Evolutionary conservation across 345 rosid genomes (phyloP).

Genomic region (Acer yangbiense): DNA sequence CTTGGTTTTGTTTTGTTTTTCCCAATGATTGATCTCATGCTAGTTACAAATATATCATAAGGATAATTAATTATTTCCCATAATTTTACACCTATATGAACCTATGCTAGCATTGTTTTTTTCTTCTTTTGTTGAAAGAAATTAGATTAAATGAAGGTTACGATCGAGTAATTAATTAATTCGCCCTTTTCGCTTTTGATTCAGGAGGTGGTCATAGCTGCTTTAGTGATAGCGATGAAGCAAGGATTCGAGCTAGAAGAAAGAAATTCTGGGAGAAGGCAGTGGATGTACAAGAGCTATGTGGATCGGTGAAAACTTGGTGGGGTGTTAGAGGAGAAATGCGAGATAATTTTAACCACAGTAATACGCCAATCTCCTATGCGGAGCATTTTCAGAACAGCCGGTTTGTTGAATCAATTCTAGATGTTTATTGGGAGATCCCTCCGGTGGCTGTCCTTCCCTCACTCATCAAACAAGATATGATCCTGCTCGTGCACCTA

Average conservation of each 20-base stretch:
- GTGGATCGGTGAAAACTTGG: constrained; percentile 85
- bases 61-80: neutral
- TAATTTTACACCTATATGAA: neutral
- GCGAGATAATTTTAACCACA: constrained; percentile 91
- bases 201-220: constrained; percentile 99
- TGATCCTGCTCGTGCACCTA: constrained; percentile 79
- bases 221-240: constrained; percentile 88
- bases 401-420: constrained; percentile 76
- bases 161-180: neutral
- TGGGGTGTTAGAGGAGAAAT: constrained; percentile 97
- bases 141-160: neutral
- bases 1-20: neutral
- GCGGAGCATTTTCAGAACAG: constrained; percentile 86
- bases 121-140: neutral
- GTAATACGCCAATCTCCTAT: constrained; percentile 60
- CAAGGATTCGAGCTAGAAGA: constrained; percentile 75
- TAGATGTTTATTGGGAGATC: constrained; percentile 91
- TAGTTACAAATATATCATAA: neutral
- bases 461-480: constrained; percentile 88
- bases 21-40: neutral
- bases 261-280: constrained; percentile 97
- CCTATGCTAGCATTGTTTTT: neutral
- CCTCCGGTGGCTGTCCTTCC: constrained; percentile 98
- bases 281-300: constrained; percentile 74
- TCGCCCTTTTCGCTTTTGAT: neutral